Evolutionary conservation across 2,329 filamentous ascomycete species (phyloP).

Genomic region (Fusarium sp.): DNA sequence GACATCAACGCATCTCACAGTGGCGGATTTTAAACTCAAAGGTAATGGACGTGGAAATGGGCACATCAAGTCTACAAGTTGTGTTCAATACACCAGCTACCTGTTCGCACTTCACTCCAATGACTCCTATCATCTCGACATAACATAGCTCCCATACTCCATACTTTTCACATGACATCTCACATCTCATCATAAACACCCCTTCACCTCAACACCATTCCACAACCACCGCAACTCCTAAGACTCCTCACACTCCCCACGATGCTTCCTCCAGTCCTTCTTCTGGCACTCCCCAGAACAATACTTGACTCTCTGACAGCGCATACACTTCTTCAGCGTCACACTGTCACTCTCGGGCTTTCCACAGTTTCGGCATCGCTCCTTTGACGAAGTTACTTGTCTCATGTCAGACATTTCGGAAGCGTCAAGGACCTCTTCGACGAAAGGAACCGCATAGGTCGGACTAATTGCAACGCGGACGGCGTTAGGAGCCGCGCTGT

Average conservation of each 20-base stretch:
- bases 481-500: slow-evolving; percentile 53
- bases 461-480: slow-evolving; percentile 70
- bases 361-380: slow-evolving; percentile 53
- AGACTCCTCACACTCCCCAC: slow-evolving; percentile 51
- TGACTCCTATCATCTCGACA: background rate
- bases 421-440: slow-evolving; percentile 53
- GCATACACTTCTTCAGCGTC: slow-evolving; percentile 55
- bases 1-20: background rate
- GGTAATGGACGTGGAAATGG: background rate
- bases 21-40: background rate
- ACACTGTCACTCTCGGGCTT: slow-evolving; percentile 44
- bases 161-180: background rate
- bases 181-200: background rate
- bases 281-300: slow-evolving; percentile 65
- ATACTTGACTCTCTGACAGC: slow-evolving; percentile 59
- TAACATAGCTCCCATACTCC: background rate
- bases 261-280: slow-evolving; percentile 64
- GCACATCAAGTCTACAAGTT: background rate
- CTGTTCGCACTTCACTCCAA: background rate
- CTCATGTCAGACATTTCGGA: slow-evolving; percentile 23
- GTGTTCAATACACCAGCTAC: background rate
- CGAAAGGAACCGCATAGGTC: slow-evolving; percentile 56
- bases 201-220: background rate
- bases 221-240: background rate
- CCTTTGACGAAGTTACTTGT: slow-evolving; percentile 7